phyloP scores from a whole-genome alignment of 2,329 filamentous ascomycete genomes.

The Diaporthe velutina region DNA sequence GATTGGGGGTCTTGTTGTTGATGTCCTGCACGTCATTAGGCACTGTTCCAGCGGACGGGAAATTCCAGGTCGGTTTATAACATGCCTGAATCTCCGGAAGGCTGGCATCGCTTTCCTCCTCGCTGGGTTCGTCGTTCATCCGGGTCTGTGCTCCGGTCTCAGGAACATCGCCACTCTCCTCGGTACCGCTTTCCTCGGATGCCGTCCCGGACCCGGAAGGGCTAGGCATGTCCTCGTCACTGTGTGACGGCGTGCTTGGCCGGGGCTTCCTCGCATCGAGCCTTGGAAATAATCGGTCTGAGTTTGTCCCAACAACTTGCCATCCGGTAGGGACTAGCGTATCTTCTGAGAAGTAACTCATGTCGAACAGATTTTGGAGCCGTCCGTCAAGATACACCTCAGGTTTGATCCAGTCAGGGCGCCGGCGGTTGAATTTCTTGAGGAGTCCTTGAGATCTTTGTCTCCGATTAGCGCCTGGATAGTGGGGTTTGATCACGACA shows the following conservation, averaged over 20 bases:
- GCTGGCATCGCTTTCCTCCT: constrained; percentile 58
- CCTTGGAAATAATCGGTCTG: constrained; percentile 69
- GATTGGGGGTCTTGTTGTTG: constrained; percentile 43
- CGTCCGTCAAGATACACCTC: constrained; percentile 70
- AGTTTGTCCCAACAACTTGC: constrained; percentile 65
- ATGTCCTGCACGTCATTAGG: constrained; percentile 37
- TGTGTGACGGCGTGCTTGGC: constrained; percentile 49
- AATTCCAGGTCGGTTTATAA: constrained; percentile 29
- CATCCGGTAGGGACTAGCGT: constrained; percentile 79
- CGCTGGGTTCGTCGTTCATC: constrained; percentile 71
- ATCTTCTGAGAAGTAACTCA: constrained; percentile 74
- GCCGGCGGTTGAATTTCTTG: constrained; percentile 61
- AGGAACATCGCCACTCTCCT: constrained; percentile 58
- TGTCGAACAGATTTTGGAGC: constrained; percentile 80
- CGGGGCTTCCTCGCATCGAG: constrained; percentile 61
- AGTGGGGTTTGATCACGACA: not conserved
- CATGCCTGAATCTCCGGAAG: constrained; percentile 34
- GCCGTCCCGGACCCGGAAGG: constrained; percentile 61
- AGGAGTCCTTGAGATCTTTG: constrained; percentile 49
- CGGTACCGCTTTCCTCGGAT: constrained; percentile 66
- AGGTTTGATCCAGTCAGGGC: constrained; percentile 67
- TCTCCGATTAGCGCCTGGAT: constrained; percentile 19
- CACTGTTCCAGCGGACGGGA: constrained; percentile 24
- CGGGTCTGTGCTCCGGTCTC: constrained; percentile 57
- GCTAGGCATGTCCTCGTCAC: constrained; percentile 62